phyloP scores from a whole-genome alignment of 2,329 filamentous ascomycete species.

The Gaeumannomyces sp. region DNA sequence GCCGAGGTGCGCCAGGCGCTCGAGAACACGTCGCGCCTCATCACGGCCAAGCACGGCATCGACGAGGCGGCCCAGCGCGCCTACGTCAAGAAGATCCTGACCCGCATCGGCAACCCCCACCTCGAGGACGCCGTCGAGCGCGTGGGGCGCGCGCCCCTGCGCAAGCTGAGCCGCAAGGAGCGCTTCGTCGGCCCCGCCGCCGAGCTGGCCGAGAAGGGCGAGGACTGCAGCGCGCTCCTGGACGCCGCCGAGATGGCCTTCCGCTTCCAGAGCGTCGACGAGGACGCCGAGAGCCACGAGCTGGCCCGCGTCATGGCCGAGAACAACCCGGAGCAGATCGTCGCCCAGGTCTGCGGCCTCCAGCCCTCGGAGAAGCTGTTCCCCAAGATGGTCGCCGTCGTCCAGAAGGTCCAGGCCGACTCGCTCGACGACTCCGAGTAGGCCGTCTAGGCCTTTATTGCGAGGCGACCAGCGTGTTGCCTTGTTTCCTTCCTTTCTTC shows the following conservation, averaged over 20 bases:
- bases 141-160: conserved; percentile 87
- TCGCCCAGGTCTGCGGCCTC: conserved; percentile 75
- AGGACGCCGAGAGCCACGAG: conserved; percentile 82
- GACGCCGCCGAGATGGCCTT: conserved; percentile 86
- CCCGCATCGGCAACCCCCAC: conserved; percentile 87
- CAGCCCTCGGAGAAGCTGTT: conserved; percentile 72
- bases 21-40: conserved; percentile 78
- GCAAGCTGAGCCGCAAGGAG: conserved; percentile 92
- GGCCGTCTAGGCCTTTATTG: background rate
- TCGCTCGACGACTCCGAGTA: conserved; percentile 19
- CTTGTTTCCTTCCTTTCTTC: background rate
- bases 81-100: conserved; percentile 89
- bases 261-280: conserved; percentile 90
- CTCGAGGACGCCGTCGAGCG: conserved; percentile 91
- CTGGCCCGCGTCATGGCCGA: conserved; percentile 80
- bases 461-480: background rate
- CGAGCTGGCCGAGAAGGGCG: conserved; percentile 75
- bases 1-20: conserved; percentile 73
- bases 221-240: conserved; percentile 67
- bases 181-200: conserved; percentile 90
- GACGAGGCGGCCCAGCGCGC: conserved; percentile 65
- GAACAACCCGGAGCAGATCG: conserved; percentile 66
- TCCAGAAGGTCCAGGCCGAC: conserved; percentile 76
- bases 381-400: conserved; percentile 65
- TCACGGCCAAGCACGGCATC: conserved; percentile 83